Conservation (phyloP, 2,329 filamentous ascomycete genomes). For the Colletotrichum sp. region DNA sequence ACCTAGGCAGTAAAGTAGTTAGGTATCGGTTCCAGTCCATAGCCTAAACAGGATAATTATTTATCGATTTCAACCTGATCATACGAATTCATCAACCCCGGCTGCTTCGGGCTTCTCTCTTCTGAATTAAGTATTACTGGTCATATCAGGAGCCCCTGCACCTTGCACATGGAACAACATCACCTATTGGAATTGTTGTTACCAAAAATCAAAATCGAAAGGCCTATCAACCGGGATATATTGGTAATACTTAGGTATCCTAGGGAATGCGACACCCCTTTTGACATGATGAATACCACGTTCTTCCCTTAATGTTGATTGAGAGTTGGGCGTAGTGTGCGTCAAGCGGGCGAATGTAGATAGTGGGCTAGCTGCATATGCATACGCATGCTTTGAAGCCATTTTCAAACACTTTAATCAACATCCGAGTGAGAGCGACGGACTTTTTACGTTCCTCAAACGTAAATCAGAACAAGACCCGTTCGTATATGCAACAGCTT, state of each 20-base stretch:
- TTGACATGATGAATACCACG: background rate
- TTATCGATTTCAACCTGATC: background rate
- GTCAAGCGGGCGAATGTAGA: background rate
- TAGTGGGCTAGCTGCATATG: background rate
- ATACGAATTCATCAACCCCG: accelerated
- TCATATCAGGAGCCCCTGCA: background rate
- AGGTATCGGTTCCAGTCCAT: background rate
- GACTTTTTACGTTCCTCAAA: background rate
- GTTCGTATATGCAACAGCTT: background rate
- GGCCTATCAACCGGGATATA: background rate
- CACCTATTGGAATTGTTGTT: background rate
- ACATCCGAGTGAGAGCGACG: background rate
- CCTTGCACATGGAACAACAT: background rate
- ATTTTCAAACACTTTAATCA: background rate
- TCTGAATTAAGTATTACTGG: background rate
- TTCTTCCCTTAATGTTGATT: background rate
- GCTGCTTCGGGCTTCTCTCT: background rate
- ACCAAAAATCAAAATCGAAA: accelerated
- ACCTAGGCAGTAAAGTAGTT: background rate
- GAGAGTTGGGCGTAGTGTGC: background rate
- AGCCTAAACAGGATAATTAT: background rate
- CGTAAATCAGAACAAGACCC: background rate
- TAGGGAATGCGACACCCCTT: accelerated
- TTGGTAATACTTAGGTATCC: background rate
- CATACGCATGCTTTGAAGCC: background rate